These are phyloP conservation scores for Medakamo hakoo DNA, from an alignment of 139 green algal genomes.

Conservation along the genomic window DNA sequence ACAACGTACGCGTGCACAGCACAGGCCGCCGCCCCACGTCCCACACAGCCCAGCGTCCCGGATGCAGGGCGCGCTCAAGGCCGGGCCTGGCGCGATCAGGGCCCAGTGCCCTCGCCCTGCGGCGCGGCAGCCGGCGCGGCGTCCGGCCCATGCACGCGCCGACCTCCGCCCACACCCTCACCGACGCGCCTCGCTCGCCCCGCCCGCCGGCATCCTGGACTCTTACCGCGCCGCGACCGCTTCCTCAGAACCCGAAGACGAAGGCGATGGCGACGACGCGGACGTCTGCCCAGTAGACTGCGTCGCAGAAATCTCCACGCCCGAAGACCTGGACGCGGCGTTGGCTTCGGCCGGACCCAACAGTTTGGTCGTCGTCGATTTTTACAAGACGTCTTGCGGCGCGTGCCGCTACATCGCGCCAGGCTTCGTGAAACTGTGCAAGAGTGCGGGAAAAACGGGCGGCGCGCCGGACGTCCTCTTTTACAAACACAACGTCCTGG, in stretches of 20 bases:
- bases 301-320: not conserved
- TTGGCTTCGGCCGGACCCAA: conserved; percentile 3
- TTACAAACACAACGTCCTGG: conserved; percentile 31
- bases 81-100: too few relatives aligned
- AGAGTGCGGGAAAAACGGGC: conserved; percentile 6
- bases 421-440: conserved; percentile 34
- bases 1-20: too few relatives aligned
- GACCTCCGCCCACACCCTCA: not conserved
- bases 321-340: conserved; percentile 3
- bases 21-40: too few relatives aligned
- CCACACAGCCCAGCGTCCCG: too few relatives aligned
- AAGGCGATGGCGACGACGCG: too few relatives aligned
- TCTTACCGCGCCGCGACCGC: not conserved
- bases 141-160: too few relatives aligned
- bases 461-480: conserved; percentile 18
- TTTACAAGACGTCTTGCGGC: conserved; percentile 28
- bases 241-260: too few relatives aligned
- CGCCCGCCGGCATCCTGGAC: conserved; percentile 2
- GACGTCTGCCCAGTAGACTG: not conserved
- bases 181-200: not conserved
- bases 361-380: conserved; percentile 26
- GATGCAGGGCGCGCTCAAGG: too few relatives aligned
- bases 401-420: conserved; percentile 12
- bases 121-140: too few relatives aligned
- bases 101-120: too few relatives aligned